Evolutionary conservation across 2,329 filamentous ascomycete genomes (phyloP), one percentile per base, ranked within the genome.

Genomic region (Pseudocercospora eumusae): DNA sequence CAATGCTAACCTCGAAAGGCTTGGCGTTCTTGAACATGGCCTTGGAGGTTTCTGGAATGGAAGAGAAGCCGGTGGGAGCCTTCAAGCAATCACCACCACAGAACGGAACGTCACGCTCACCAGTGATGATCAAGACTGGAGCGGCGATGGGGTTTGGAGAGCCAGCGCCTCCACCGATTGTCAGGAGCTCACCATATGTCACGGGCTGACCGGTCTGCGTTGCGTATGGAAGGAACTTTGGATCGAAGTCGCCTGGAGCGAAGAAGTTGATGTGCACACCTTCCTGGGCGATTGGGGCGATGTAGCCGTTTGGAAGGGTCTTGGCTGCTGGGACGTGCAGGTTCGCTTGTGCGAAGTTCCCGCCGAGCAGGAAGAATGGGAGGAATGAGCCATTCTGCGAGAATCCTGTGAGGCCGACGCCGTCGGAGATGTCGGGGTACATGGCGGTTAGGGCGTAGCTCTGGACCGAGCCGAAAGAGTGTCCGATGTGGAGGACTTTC

Each of bases 381-480:
- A 81, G 59, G 71, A 81, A 88, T 15, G 75, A 70, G 9, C 72
- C 63, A 9, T 82, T 81, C 44, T 80, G 78, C 15, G 81, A 80
- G 74, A 84, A 89, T 1, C 86, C 86, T 1, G 86, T 88, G 6
- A 89, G 78, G 56, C 86, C 74, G 44, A 88, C 77, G 42, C 81
- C 84, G 64, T 88, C 82, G 40, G 82, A 84, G 60, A 84, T 75
- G 58, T 78, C 70, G 0, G 85, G 84, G 68, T 85, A 77, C 61
- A 76, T 71, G 52, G 79, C 79, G 7, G 83, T 81, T 20, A 89
- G 77, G 53, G 75, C 79, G 73, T 85, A 87, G 2, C 81, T 83
- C 67, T 85, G 83, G 5, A 81, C 75, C 0, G 85, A 86, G 31
- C 87, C 87, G 67, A 86, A 89, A 0, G 83, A 86, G 76, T 89